phyloP scores from a whole-genome alignment of 768 basidiomycete species.

The Chiua virens region DNA sequence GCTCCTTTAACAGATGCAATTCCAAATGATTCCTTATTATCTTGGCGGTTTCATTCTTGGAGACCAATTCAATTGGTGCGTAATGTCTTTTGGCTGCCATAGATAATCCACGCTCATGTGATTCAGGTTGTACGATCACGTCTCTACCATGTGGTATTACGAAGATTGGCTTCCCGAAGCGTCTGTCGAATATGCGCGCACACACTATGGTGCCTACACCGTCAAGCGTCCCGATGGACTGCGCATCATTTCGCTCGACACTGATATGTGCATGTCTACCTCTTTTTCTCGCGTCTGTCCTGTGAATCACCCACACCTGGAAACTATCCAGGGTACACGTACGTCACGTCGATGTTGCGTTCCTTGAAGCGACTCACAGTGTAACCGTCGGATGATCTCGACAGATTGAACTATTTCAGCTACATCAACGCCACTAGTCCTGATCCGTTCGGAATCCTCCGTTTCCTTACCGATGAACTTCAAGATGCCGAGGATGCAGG shows the following conservation, averaged over 20 bases:
- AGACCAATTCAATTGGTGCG: constrained; percentile 41
- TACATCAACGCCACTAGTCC: constrained; percentile 47
- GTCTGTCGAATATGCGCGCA: constrained; percentile 33
- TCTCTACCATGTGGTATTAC: constrained; percentile 43
- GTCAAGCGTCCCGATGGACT: constrained; percentile 44
- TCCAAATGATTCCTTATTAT: constrained; percentile 38
- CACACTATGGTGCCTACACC: constrained; percentile 47
- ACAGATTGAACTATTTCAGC: constrained; percentile 46
- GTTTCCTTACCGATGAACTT: constrained; percentile 52
- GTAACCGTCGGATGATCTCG: not conserved
- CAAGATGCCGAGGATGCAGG: constrained; percentile 51
- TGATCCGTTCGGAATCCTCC: constrained; percentile 49
- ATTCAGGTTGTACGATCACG: constrained; percentile 47
- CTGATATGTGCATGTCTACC: constrained; percentile 42
- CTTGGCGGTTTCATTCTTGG: constrained; percentile 29
- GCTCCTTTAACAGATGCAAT: constrained; percentile 4
- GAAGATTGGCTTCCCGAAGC: constrained; percentile 42
- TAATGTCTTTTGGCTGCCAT: not conserved
- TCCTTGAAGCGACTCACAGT: not conserved
- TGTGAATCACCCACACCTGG: not conserved
- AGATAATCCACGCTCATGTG: not conserved
- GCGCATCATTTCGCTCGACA: constrained; percentile 46
- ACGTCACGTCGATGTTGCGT: constrained; percentile 5
- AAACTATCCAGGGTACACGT: constrained; percentile 34
- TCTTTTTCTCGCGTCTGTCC: not conserved